Percentiles rank a stretch among this genome's conserved stretches.
Evolutionary conservation across 768 basidiomycete species (phyloP).

Genomic region (Obba rivulosa): DNA sequence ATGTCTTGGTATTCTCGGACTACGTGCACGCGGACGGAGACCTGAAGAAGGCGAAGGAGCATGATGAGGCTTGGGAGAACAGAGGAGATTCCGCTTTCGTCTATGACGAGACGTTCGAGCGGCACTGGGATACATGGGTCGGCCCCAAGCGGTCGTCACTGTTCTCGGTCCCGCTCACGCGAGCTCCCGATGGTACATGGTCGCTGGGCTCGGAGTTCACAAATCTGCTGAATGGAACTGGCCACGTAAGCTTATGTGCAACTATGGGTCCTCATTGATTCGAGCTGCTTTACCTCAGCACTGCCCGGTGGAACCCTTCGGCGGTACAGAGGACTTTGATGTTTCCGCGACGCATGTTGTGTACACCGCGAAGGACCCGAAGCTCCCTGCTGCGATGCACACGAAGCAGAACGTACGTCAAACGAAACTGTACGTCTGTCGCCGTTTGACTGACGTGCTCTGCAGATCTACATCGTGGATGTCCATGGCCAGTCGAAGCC

Average conservation of each 20-base stretch:
- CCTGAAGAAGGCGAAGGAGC: conserved; percentile 58
- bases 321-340: conserved; percentile 78
- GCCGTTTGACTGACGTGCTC: background rate
- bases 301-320: conserved; percentile 80
- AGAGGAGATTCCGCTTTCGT: conserved; percentile 63
- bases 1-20: conserved; percentile 79
- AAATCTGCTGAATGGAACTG: conserved; percentile 61
- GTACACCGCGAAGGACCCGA: conserved; percentile 83
- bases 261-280: background rate
- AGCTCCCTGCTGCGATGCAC: conserved; percentile 73
- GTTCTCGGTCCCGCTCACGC: conserved; percentile 58
- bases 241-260: conserved; percentile 49
- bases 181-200: conserved; percentile 48
- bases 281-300: conserved; percentile 33
- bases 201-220: conserved; percentile 44
- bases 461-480: conserved; percentile 65
- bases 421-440: background rate
- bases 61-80: conserved; percentile 68
- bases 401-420: conserved; percentile 78
- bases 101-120: conserved; percentile 41
- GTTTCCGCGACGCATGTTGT: conserved; percentile 64
- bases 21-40: conserved; percentile 74
- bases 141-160: conserved; percentile 67
- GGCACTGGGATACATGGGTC: conserved; percentile 65
- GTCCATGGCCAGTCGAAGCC: conserved; percentile 46